phyloP scores from a whole-genome alignment of 139 green algal genomes.

The Picochlorum sp. region DNA sequence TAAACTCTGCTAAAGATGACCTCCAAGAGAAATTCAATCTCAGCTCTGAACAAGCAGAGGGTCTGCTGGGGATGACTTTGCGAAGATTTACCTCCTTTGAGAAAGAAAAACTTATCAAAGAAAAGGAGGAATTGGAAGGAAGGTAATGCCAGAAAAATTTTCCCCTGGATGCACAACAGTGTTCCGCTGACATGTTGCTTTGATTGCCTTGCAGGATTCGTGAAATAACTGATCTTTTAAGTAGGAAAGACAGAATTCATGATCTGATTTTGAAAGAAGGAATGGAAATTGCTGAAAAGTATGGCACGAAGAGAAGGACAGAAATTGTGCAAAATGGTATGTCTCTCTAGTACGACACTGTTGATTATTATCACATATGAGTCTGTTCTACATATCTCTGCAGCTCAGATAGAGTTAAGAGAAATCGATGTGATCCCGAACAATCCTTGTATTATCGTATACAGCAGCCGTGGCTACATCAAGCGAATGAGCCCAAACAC shows the following conservation, averaged over 20 bases:
- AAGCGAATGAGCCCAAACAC: slow-evolving; percentile 68
- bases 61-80: slow-evolving; percentile 73
- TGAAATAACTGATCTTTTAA: slow-evolving; percentile 49
- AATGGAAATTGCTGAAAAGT: slow-evolving; percentile 46
- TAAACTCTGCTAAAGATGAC: slow-evolving; percentile 32
- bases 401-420: slow-evolving; percentile 18
- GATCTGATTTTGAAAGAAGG: slow-evolving; percentile 53
- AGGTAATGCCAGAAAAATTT: slow-evolving; percentile 13
- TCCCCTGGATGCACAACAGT: neutral
- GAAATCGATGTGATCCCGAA: slow-evolving; percentile 60
- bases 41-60: slow-evolving; percentile 61
- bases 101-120: slow-evolving; percentile 49
- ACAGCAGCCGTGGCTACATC: slow-evolving; percentile 71
- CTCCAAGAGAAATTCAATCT: slow-evolving; percentile 50
- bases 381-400: neutral
- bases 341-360: too few relatives aligned
- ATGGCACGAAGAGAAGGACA: slow-evolving; percentile 49
- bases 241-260: slow-evolving; percentile 40
- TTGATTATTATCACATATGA: too few relatives aligned
- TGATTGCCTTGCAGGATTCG: slow-evolving; percentile 23
- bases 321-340: slow-evolving; percentile 18
- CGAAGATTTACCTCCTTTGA: slow-evolving; percentile 78
- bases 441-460: slow-evolving; percentile 47
- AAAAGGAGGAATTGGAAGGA: slow-evolving; percentile 47
- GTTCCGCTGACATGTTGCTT: neutral